Conservation (phyloP, 2,329 filamentous ascomycete genomes). For the Calycina marina region DNA sequence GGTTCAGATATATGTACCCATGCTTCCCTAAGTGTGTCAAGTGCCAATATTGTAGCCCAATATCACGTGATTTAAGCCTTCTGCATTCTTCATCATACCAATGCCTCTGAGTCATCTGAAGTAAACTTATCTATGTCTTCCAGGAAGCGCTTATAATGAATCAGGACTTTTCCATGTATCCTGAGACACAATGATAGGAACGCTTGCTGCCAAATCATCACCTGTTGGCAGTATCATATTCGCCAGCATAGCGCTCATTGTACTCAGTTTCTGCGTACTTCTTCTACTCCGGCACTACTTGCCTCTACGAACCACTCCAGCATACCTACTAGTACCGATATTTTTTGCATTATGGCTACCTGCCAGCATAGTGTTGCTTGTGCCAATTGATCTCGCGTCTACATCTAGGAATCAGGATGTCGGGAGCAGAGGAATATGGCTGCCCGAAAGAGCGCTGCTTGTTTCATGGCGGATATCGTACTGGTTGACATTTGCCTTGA, state of each 20-base stretch:
- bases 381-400: conserved; percentile 90
- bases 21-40: too few relatives aligned
- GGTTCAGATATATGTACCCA: too few relatives aligned
- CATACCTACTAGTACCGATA: conserved; percentile 78
- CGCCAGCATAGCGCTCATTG: conserved; percentile 53
- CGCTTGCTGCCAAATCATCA: conserved; percentile 35
- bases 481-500: conserved; percentile 91
- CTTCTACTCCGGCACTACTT: conserved; percentile 81
- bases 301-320: conserved; percentile 77
- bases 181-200: conserved; percentile 1
- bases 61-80: too few relatives aligned
- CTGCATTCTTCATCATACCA: too few relatives aligned
- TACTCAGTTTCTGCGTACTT: conserved; percentile 64
- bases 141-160: too few relatives aligned
- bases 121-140: too few relatives aligned
- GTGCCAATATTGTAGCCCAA: too few relatives aligned
- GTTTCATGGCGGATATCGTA: conserved; percentile 93
- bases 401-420: conserved; percentile 60
- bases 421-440: conserved; percentile 68
- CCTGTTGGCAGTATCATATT: conserved; percentile 72
- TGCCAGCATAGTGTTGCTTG: conserved; percentile 77
- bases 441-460: conserved; percentile 61
- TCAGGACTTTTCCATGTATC: too few relatives aligned
- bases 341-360: conserved; percentile 94
- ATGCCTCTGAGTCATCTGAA: too few relatives aligned